Base-by-base conservation (phyloP, 257 asterid genomes). In the Salvia miltiorrhiza region DNA sequence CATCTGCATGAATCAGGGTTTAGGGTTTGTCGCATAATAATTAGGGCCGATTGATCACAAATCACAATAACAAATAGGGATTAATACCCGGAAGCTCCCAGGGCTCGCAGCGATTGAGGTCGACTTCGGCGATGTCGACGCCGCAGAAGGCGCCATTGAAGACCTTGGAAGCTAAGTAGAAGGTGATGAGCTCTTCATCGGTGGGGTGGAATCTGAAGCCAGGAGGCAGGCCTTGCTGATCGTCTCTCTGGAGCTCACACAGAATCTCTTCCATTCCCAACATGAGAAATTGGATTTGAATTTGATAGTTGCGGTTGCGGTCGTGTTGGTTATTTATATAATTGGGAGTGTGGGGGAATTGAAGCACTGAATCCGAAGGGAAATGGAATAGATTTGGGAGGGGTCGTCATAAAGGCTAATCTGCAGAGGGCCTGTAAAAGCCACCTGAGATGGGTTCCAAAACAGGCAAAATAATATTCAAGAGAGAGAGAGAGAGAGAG, bases 121-220 rank as follows among this genome's bases (percentile, higher is more conserved):
- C 97, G 1, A 90, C 92, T 53, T 90, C 87, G 26, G 89, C 86
- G 78, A 90, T 88, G 1, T 80, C 56, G 3, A 90, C 72, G 0
- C 84, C 85, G n/a, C 58, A 67, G 60, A 82, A 84, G 71, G 24
- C 48, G 10, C 77, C 88, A 61, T 83, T 75, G 49, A 84, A 85
- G 52, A 88, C 94, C 56, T 90, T 90, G 0, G 97, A 84, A 61
- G 96, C 96, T 10, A 90, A 52, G 11, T 90, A 90, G 54, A 88
- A 90, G 24, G 94, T 84, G 17, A 90, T 80, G n/a, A 90, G 90
- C 53, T 90, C 97, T 62, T 90, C 97, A 68, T 90, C 97, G 3
- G 97, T 90, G 0, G 97, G 97, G 62, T 90, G 92, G 53, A 90
- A 90, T 48, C 97, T 69, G 67, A 90, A 90, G 0, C 97, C 97